Base-by-base conservation (phyloP, 2,329 filamentous ascomycete genomes). In the Acephala macrosclerotiorum region DNA sequence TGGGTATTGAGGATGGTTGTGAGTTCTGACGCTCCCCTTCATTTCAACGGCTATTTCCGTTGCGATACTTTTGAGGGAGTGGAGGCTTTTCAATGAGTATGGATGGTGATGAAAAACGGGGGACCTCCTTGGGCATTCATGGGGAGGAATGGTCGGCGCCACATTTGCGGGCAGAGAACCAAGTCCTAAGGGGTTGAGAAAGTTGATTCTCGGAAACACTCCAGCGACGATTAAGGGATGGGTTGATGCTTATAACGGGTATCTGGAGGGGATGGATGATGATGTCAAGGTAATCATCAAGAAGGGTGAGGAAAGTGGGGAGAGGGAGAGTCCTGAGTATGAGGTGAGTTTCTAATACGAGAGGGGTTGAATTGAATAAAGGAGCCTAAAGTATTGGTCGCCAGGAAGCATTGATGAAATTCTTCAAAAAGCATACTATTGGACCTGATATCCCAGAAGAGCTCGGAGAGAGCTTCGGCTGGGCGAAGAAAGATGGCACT, bases 111-210 rank as follows among this genome's bases (percentile, higher is more conserved):
- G 16, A 53, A 29, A 29, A 16, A 29, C 14, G 33, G 49, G 82
- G 63, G 78, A 83, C 67, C 61, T 86, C 0, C 75, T 81, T 0
- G 84, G 84, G 0, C 82, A 85, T 40, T 81, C 78, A 14, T 86
- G 84, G 83, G 83, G 85, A 12, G 85, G 81, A 0, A 84, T 86
- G 81, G 74, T 86, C 0, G 82, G 75, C 0, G 78, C 76, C 0
- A 72, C 78, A 29, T 84, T 79, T 72, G 82, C 82, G 0, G 75
- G 77, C 4, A 71, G 72, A 18, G 74, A 74, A 36, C 75, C 75
- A 9, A 60, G 62, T 33, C 77, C 76, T 7, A 60, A 63, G 35
- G 78, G 79, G 0, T 69, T 83, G 26, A 72, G 75, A 9, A 79
- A 77, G 62, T 69, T 83, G 2, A 73, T 83, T 33, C 58, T 80